Percentiles rank a stretch among this genome's conserved stretches.
Conservation (phyloP, 208 protist species). For the Histomonas meleagridis region DNA sequence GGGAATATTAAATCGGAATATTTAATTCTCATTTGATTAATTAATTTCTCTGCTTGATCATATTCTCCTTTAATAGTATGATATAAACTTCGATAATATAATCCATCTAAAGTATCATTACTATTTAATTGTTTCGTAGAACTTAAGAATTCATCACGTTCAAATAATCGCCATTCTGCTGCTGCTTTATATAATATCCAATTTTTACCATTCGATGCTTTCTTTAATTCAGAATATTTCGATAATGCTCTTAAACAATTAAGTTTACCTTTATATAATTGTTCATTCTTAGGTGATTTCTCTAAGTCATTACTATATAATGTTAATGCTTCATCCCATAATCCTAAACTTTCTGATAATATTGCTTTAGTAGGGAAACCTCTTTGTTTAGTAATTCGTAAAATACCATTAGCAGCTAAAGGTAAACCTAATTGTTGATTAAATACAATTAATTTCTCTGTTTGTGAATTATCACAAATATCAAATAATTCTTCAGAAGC, state of each 20-base stretch:
- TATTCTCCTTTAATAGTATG: neutral
- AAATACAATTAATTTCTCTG: neutral
- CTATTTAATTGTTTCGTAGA: neutral
- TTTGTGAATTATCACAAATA: neutral
- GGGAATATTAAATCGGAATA: neutral
- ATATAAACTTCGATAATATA: neutral
- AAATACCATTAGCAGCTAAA: neutral
- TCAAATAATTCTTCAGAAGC: neutral
- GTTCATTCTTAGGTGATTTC: neutral
- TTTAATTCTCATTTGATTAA: neutral
- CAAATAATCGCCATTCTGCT: neutral
- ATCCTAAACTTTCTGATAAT: neutral
- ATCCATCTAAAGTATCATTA: neutral
- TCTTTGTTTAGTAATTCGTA: neutral
- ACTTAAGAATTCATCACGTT: neutral
- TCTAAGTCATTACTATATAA: neutral
- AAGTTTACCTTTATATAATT: neutral
- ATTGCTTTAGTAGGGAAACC: neutral
- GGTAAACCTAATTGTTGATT: neutral
- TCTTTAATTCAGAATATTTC: neutral
- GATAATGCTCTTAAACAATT: neutral
- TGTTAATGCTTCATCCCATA: constrained; percentile 2
- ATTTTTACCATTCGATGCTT: neutral
- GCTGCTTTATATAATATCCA: neutral
- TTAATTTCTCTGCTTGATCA: neutral